Conservation (phyloP, 768 basidiomycete species). For the Rhodotorula babjevae region DNA sequence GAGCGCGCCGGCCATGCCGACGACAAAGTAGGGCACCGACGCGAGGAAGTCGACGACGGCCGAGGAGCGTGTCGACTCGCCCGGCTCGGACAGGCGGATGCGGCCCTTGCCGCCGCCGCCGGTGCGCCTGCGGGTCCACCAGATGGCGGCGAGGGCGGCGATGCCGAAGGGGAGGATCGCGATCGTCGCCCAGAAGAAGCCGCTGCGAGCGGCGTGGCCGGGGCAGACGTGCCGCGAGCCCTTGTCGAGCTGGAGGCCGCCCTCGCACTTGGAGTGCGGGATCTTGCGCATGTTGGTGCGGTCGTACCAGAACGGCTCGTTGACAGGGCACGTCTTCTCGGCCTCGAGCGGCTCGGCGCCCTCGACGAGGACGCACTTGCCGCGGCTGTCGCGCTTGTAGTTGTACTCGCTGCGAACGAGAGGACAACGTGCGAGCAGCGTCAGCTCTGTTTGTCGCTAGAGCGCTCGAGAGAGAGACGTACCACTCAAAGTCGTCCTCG, state of each 20-base stretch:
- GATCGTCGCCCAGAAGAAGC: slow-evolving; percentile 78
- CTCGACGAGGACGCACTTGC: slow-evolving; percentile 70
- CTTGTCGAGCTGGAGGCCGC: slow-evolving; percentile 69
- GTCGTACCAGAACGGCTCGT: slow-evolving; percentile 84
- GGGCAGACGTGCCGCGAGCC: slow-evolving; percentile 74
- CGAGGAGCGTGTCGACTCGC: slow-evolving; percentile 14
- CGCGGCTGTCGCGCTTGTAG: slow-evolving; percentile 62
- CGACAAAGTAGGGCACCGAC: slow-evolving; percentile 32
- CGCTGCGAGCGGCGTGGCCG: slow-evolving; percentile 55
- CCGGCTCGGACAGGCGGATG: slow-evolving; percentile 41
- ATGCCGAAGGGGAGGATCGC: slow-evolving; percentile 70
- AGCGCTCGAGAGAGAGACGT: slow-evolving; percentile 40
- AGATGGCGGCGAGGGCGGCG: slow-evolving; percentile 70
- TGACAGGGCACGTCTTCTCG: slow-evolving; percentile 60
- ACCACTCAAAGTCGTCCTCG: slow-evolving; percentile 89
- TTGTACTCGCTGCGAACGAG: slow-evolving; percentile 78
- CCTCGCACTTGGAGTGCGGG: slow-evolving; percentile 79
- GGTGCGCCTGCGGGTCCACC: slow-evolving; percentile 65
- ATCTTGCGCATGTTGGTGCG: slow-evolving; percentile 87
- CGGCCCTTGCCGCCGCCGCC: slow-evolving; percentile 61
- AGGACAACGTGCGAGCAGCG: not conserved
- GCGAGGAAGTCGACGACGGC: slow-evolving; percentile 28
- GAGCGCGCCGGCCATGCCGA: slow-evolving; percentile 22
- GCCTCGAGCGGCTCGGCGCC: slow-evolving; percentile 59
- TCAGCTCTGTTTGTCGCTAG: not conserved